Conservation (phyloP, 805 yeast species). For the Kuraishia piskuri region DNA sequence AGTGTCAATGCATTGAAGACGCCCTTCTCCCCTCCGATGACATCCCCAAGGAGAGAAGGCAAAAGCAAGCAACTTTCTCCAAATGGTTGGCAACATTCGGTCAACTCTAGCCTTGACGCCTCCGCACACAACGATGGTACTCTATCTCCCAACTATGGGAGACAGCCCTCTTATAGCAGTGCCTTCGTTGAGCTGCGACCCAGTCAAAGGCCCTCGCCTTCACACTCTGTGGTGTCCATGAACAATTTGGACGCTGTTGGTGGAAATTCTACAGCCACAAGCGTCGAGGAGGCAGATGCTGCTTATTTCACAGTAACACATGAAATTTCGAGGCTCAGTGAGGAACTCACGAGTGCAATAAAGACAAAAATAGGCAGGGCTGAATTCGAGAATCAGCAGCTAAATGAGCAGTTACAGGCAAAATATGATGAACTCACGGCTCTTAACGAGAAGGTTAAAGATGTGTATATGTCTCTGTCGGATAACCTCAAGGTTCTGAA, state of each 20-base stretch:
- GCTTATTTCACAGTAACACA: slow-evolving; percentile 1
- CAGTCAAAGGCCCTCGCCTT: neutral
- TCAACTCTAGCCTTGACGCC: neutral
- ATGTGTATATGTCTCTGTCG: slow-evolving; percentile 18
- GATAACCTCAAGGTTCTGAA: slow-evolving; percentile 19
- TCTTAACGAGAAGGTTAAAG: slow-evolving; percentile 19
- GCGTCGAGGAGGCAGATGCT: slow-evolving; percentile 6
- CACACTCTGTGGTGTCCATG: neutral
- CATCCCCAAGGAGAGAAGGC: slow-evolving; percentile 1
- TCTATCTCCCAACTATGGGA: neutral
- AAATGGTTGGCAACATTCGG: neutral
- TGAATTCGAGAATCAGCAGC: slow-evolving; percentile 17
- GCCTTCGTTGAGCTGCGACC: neutral
- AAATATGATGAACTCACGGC: slow-evolving; percentile 18
- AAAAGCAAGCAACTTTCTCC: neutral
- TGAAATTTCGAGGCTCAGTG: slow-evolving; percentile 13
- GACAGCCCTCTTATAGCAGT: neutral
- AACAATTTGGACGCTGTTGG: neutral
- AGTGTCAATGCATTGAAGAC: neutral
- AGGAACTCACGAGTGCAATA: slow-evolving; percentile 15
- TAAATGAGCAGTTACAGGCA: slow-evolving; percentile 18
- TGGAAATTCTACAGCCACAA: neutral
- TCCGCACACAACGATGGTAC: neutral
- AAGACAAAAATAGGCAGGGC: slow-evolving; percentile 21
- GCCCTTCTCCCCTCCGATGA: slow-evolving; percentile 1